Evolutionary conservation across 2,329 filamentous ascomycete species (phyloP).

Genomic region (Metarhizium rileyi): DNA sequence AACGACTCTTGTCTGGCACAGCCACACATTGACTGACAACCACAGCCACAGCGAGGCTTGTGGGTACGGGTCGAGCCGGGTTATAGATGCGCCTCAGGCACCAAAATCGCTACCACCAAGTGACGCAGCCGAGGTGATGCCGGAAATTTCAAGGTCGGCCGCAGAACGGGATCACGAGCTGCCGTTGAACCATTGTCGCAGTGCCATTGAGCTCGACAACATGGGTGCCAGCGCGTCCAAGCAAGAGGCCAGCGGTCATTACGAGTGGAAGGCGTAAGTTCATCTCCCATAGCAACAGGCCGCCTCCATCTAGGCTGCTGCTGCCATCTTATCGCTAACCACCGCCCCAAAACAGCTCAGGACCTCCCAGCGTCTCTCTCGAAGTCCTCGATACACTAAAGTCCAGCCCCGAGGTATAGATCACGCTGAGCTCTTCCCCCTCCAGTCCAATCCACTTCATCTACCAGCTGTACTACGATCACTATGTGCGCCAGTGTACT

Average conservation of each 20-base stretch:
- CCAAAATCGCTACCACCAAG: constrained; percentile 8
- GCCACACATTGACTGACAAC: constrained; percentile 5
- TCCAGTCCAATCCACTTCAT: neutral
- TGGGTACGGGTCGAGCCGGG: neutral
- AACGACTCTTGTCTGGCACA: too few relatives aligned
- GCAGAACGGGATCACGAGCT: constrained; percentile 16
- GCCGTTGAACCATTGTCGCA: constrained; percentile 18
- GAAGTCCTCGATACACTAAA: constrained; percentile 76
- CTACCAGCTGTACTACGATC: too few relatives aligned
- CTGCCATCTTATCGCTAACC: neutral
- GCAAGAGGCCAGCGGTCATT: constrained; percentile 25
- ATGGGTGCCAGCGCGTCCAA: constrained; percentile 52
- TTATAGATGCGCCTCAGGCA: constrained; percentile 21
- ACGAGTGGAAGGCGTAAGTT: constrained; percentile 48
- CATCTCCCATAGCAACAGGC: neutral
- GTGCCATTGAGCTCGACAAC: constrained; percentile 29
- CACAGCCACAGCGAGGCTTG: constrained; percentile 7
- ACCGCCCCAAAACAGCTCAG: constrained; percentile 22
- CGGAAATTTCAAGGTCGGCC: constrained; percentile 24
- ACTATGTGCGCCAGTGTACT: neutral
- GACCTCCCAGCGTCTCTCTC: constrained; percentile 57
- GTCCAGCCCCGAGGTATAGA: constrained; percentile 69
- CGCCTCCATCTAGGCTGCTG: neutral
- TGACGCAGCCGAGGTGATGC: constrained; percentile 23
- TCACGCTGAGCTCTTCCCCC: neutral